Evolutionary conservation across 768 basidiomycete genomes (phyloP), one percentile per base, ranked within the genome.

Genomic region (Tulasnella sp.): DNA sequence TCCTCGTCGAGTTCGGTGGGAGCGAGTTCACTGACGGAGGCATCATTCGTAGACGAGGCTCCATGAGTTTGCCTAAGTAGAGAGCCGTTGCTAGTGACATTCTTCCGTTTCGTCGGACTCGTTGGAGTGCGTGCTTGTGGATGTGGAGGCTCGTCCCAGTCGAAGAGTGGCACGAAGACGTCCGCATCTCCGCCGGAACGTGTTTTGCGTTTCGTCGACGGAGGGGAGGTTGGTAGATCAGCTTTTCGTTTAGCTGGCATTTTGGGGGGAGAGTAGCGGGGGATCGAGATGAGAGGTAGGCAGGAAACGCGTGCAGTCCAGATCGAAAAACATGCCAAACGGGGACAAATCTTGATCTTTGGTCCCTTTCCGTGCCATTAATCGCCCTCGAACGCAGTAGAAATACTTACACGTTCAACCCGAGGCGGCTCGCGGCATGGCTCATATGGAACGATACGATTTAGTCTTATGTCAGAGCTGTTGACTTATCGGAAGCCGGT

Each of bases 251-350:
- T 69, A 14, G 28, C 14, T 28, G 64, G 31, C 64, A 69, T 69
- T 6, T 37, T n/a, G 6, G 1, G 12, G 4, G 16, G 31, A 37
- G 64, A 69, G 64, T 69, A 37, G 64, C 64, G 64, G 37, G 11
- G 20, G 5, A 16, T n/a, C 31, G 64, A 34, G 64, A 34, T 9
- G 34, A 69, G 64, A 34, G 64, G 34, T 69, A 14, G 12, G 28
- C 9, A 20, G 64, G 28, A 28, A 31, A 46, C 46, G 46, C 46
- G 46, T 28, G 64, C 64, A 37, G 64, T 69, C 64, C 64, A 69
- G n/a, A 37, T 69, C 64, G 64, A 69, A 69, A 69, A 69, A 69
- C 64, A 69, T 34, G 34, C 64, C 64, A 69, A 69, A 31, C n/a
- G 64, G 64, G 64, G n/a, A 69, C 64, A 69, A 69, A 69, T 69